These are phyloP conservation scores for Pythium sp. DNA, from an alignment of 352 stramenopile species.

Conservation along the genomic window DNA sequence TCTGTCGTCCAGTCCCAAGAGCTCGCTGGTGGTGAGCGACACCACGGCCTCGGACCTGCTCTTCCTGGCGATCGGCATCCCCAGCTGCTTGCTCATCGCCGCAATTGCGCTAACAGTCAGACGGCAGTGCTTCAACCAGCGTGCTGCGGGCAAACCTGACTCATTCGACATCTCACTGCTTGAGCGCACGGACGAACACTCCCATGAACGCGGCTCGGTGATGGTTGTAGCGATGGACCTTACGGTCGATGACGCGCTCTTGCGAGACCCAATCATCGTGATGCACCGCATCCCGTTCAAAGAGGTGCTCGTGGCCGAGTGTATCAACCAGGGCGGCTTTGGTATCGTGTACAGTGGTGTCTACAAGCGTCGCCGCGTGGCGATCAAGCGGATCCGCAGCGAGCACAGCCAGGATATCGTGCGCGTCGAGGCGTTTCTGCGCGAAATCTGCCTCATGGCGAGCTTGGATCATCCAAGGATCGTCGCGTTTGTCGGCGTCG, in stretches of 20 bases:
- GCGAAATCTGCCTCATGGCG: conserved; percentile 28
- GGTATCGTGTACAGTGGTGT: conserved; percentile 27
- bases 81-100: background rate
- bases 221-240: background rate
- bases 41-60: background rate
- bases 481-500: background rate
- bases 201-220: background rate
- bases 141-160: background rate
- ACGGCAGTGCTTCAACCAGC: background rate
- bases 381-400: conserved; percentile 26
- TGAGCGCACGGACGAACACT: conserved; percentile 7
- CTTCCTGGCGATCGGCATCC: conserved; percentile 1
- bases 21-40: background rate
- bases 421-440: conserved; percentile 26
- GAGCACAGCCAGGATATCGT: conserved; percentile 16
- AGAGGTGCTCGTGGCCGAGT: conserved; percentile 10
- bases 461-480: conserved; percentile 14
- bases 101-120: background rate
- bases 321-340: conserved; percentile 22
- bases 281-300: conserved; percentile 14
- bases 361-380: conserved; percentile 18
- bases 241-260: conserved; percentile 11
- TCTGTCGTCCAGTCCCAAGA: background rate
- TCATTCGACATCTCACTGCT: conserved; percentile 10
- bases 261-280: conserved; percentile 21